Evolutionary conservation across 2,329 filamentous ascomycete species (phyloP).

Genomic region (Orbilia javanica): DNA sequence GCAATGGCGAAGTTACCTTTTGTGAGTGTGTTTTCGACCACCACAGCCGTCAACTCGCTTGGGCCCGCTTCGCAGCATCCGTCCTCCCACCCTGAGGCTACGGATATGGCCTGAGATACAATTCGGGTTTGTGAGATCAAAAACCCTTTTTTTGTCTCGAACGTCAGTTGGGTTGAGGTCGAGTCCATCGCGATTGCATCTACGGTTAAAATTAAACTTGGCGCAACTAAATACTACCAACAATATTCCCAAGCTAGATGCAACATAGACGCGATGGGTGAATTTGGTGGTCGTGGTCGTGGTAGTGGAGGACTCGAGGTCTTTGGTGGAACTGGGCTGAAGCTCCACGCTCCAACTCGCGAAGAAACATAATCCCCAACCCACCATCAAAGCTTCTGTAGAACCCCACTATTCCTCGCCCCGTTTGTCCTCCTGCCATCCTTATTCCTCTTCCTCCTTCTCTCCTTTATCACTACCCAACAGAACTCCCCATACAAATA

Average conservation of each 20-base stretch:
- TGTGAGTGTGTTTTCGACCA: conserved; percentile 72
- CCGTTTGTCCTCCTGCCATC: too few species aligned
- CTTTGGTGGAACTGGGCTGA: not conserved
- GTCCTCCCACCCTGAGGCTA: conserved; percentile 15
- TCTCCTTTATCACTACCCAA: too few species aligned
- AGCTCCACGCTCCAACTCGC: not conserved
- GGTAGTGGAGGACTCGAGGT: not conserved
- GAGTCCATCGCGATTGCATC: not conserved
- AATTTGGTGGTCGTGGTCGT: not conserved
- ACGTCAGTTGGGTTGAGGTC: conserved; percentile 69
- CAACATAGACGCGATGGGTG: not conserved
- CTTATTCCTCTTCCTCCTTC: too few species aligned
- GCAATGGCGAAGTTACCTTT: conserved; percentile 56
- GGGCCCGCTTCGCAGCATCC: conserved; percentile 62
- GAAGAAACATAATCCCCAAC: not conserved
- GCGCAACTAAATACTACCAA: not conserved
- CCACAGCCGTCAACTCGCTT: conserved; percentile 65
- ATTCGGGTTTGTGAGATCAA: conserved; percentile 74
- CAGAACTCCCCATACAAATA: not conserved
- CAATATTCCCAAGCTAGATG: not conserved
- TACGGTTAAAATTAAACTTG: not conserved
- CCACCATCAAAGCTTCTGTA: not conserved
- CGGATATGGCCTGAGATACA: conserved; percentile 71
- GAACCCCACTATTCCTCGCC: too few species aligned
- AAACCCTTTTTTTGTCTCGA: conserved; percentile 75